Conservation (phyloP, 177 flowering plant species). For the Vitis hybrid region DNA sequence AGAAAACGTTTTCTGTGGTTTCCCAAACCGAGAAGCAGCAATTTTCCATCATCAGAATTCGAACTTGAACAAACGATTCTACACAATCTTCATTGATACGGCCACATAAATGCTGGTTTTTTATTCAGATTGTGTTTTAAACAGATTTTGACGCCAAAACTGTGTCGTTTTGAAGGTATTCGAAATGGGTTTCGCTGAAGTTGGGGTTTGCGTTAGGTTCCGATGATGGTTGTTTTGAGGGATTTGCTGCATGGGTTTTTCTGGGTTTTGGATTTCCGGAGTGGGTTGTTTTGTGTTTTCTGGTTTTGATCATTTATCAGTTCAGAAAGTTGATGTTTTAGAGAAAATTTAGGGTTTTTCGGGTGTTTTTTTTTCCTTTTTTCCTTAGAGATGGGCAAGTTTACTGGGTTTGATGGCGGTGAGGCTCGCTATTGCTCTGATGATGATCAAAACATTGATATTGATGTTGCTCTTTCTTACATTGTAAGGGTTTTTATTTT, state of each 20-base stretch:
- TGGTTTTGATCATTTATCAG: neutral
- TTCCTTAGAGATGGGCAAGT: neutral
- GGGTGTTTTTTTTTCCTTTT: neutral
- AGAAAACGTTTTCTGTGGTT: neutral
- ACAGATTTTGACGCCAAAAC: neutral
- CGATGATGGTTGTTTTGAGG: slow-evolving; percentile 1
- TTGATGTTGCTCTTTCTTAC: slow-evolving; percentile 3
- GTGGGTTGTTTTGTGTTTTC: slow-evolving; percentile 1
- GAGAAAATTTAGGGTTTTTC: neutral
- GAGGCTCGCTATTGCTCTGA: neutral
- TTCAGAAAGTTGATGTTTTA: neutral
- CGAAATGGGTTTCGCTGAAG: too few species aligned
- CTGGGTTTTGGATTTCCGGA: slow-evolving; percentile 9
- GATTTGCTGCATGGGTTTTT: slow-evolving; percentile 5
- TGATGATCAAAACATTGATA: neutral
- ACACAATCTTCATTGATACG: neutral
- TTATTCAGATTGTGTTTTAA: neutral
- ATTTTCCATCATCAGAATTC: neutral
- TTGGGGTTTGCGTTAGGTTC: neutral
- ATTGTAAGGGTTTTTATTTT: neutral
- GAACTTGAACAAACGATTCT: neutral
- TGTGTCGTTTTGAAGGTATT: neutral
- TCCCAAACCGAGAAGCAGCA: neutral
- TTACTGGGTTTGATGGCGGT: neutral
- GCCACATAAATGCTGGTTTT: neutral